Percentiles rank a stretch among this genome's conserved stretches.
These are phyloP conservation scores for Elongisporangium anandrum DNA, from an alignment of 352 stramenopile species.

Conservation along the genomic window DNA sequence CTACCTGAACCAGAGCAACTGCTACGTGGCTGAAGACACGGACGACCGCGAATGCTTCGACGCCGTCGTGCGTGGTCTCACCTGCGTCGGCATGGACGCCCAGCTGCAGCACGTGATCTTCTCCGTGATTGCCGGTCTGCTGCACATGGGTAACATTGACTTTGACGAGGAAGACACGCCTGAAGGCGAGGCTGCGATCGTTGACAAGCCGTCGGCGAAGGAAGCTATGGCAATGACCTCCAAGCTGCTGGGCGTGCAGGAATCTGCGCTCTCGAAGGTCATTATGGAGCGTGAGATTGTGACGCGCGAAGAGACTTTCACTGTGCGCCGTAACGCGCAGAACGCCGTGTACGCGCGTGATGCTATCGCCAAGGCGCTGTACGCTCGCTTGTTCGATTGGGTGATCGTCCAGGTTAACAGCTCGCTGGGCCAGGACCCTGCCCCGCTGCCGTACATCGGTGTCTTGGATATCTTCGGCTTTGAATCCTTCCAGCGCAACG, in stretches of 20 bases:
- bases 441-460: slow-evolving; percentile 83
- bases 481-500: slow-evolving; percentile 88
- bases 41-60: slow-evolving; percentile 86
- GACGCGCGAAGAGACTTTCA: slow-evolving; percentile 81
- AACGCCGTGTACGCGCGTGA: slow-evolving; percentile 87
- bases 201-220: slow-evolving; percentile 67
- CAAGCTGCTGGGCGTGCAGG: slow-evolving; percentile 64
- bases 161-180: slow-evolving; percentile 90
- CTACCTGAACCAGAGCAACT: slow-evolving; percentile 94
- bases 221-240: slow-evolving; percentile 44
- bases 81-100: slow-evolving; percentile 74
- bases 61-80: slow-evolving; percentile 63
- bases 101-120: slow-evolving; percentile 84
- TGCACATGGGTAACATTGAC: slow-evolving; percentile 96
- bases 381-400: slow-evolving; percentile 91
- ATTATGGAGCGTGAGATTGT: slow-evolving; percentile 86
- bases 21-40: slow-evolving; percentile 90
- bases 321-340: slow-evolving; percentile 73
- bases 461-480: slow-evolving; percentile 92
- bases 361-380: slow-evolving; percentile 92
- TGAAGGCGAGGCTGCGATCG: slow-evolving; percentile 71
- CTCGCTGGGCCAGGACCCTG: slow-evolving; percentile 76
- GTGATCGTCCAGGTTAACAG: slow-evolving; percentile 91
- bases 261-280: slow-evolving; percentile 62
- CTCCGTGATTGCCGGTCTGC: slow-evolving; percentile 88